These are phyloP conservation scores for Paralagenidium karlingii DNA, from an alignment of 352 stramenopile species.

Conservation along the genomic window DNA sequence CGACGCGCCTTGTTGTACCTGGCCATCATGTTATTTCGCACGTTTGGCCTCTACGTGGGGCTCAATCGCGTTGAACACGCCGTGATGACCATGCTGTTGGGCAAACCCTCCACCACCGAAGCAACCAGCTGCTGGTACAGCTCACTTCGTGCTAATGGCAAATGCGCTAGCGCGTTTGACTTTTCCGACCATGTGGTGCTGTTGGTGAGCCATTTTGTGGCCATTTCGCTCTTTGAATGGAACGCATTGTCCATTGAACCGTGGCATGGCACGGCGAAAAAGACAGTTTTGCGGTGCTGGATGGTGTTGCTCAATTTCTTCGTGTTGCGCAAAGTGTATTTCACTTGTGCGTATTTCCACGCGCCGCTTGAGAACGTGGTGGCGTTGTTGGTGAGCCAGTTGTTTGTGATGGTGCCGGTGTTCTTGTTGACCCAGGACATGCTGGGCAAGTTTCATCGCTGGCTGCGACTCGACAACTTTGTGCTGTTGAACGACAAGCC, in stretches of 20 bases:
- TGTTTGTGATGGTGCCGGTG: constrained; percentile 43
- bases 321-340: constrained; percentile 43
- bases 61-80: constrained; percentile 37
- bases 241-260: constrained; percentile 43
- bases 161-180: constrained; percentile 45
- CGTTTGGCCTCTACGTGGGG: constrained; percentile 49
- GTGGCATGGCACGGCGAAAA: constrained; percentile 23
- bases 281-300: constrained; percentile 27
- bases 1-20: constrained; percentile 45
- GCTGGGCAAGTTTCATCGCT: constrained; percentile 14
- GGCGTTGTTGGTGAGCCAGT: constrained; percentile 38
- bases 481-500: no score
- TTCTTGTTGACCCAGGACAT: constrained; percentile 47
- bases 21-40: constrained; percentile 43
- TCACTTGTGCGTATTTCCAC: constrained; percentile 61
- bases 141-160: constrained; percentile 28
- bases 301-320: constrained; percentile 16
- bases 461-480: no score
- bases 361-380: constrained; percentile 49
- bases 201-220: constrained; percentile 57
- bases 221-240: constrained; percentile 63
- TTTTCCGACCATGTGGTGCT: constrained; percentile 73
- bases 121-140: constrained; percentile 43
- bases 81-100: constrained; percentile 21
- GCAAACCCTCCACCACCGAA: constrained; percentile 5